Base-by-base conservation (phyloP, 140 eudicot genomes). In the Anethum foeniculum region DNA sequence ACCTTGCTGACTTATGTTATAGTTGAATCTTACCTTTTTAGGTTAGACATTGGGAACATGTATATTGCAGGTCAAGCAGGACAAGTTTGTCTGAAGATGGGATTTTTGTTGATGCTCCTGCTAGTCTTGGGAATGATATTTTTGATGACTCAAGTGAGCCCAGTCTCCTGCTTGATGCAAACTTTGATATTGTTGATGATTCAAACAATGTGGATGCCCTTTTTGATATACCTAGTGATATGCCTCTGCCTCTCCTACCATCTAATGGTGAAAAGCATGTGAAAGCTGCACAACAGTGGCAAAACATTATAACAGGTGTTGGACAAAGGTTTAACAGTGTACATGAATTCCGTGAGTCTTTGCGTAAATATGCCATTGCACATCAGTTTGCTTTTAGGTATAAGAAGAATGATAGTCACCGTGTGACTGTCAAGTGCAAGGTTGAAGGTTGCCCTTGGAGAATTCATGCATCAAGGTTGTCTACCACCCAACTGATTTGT, bases 391-490 rank as follows among this genome's bases (percentile, higher is more conserved):
- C 94, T 41, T 94, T 87, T 78, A 89, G 78, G 84, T 94, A 92
- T 69, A 94, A 94, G 82, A 94, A 94, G 86, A 94, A 94, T 21
- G 98, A 94, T 62, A 92, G 97, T 82, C 96, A 94, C 81, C 97
- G 98, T 18, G 98, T 92, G 81, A 94, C 97, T 30, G 98, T 92
- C 23, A 85, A 86, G 80, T 94, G 98, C 88, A 91, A 92, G 78
- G 90, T 82, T 12, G 98, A 94, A 12, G 91, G 96, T 5, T 94
- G 98, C 81, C 97, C 93, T 30, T 94, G 98, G 98, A 94, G 98
- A 72, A 92, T 94, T 49, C 97, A 94, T 71, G 98, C 98, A 38
- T 94, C 98, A n/a, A 86, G 97, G 78, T 79, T 94, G 44, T 94
- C 98, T 34, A 91, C 98, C 19, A 94, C 98, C 62, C 97, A 91